These are phyloP conservation scores for Pseudogymnoascus sp. DNA, from an alignment of 2,329 filamentous ascomycete species.

Conservation along the genomic window DNA sequence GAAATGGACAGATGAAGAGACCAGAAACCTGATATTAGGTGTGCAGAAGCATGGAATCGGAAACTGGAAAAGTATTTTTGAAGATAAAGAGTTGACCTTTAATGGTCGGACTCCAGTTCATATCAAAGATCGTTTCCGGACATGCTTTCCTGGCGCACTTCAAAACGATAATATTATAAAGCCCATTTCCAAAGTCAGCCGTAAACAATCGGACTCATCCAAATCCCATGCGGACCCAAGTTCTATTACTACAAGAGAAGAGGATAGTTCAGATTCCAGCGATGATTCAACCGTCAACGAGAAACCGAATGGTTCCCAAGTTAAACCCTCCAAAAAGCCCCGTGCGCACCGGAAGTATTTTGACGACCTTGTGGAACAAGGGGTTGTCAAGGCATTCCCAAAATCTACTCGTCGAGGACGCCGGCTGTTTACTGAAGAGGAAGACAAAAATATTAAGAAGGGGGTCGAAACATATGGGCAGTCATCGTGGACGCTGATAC, in stretches of 20 bases:
- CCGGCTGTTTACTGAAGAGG: conserved; percentile 52
- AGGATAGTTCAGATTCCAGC: conserved; percentile 16
- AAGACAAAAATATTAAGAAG: conserved; percentile 52
- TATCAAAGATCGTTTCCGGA: conserved; percentile 57
- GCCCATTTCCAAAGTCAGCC: conserved; percentile 19
- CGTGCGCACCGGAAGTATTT: conserved; percentile 46
- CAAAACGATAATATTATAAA: conserved; percentile 31
- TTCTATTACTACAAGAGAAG: not conserved
- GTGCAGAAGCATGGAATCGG: conserved; percentile 55
- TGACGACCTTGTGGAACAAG: conserved; percentile 46
- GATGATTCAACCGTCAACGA: conserved; percentile 12
- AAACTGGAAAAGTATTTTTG: conserved; percentile 56
- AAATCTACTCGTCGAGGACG: conserved; percentile 52
- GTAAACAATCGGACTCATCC: conserved; percentile 15
- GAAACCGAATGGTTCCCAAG: conserved; percentile 19
- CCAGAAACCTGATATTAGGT: conserved; percentile 50
- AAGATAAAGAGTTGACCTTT: conserved; percentile 52
- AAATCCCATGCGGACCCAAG: not conserved
- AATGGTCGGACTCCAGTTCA: conserved; percentile 53
- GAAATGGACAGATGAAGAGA: conserved; percentile 59
- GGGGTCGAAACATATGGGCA: conserved; percentile 50
- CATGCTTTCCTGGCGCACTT: conserved; percentile 47
- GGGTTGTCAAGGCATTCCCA: conserved; percentile 54
- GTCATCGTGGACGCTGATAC: conserved; percentile 56
- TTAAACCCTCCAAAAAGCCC: conserved; percentile 39